Conservation (phyloP, 116 monocot species). For the Dioscorea cayenensis region DNA sequence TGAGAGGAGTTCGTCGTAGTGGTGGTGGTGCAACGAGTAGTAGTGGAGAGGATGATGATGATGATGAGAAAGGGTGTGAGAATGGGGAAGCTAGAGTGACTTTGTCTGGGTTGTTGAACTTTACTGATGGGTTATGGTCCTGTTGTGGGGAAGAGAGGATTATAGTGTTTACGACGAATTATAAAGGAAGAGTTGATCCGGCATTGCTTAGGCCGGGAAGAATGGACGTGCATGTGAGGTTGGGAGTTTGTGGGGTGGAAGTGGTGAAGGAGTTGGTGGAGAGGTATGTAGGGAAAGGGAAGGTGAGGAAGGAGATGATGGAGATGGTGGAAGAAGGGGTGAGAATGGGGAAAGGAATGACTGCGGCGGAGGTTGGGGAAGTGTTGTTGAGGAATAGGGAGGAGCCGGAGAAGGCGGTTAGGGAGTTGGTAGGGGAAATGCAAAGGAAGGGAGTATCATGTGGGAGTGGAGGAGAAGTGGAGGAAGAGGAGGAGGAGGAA, state of each 20-base stretch:
- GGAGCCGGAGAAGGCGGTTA: constrained; percentile 36
- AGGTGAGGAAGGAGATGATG: constrained; percentile 32
- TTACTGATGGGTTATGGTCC: constrained; percentile 31
- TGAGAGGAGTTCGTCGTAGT: neutral
- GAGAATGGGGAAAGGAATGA: constrained; percentile 49
- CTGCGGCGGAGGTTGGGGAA: constrained; percentile 79
- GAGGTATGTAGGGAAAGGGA: constrained; percentile 21
- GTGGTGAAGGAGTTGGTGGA: constrained; percentile 32
- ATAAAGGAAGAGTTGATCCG: constrained; percentile 17
- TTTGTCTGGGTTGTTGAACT: constrained; percentile 50
- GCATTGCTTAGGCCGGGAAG: constrained; percentile 28
- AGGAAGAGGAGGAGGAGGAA: constrained; percentile 17
- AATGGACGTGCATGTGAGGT: constrained; percentile 29
- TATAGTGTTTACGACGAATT: constrained; percentile 30
- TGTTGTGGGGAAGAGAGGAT: constrained; percentile 28
- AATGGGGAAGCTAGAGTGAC: constrained; percentile 34
- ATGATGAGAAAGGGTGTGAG: constrained; percentile 5
- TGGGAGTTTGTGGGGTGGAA: constrained; percentile 27
- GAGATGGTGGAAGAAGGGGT: constrained; percentile 35
- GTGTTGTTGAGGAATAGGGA: constrained; percentile 61
- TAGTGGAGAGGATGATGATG: constrained; percentile 2
- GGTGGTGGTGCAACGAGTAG: neutral
- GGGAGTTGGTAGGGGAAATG: constrained; percentile 53
- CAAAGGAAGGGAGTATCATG: constrained; percentile 17
- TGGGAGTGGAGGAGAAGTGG: constrained; percentile 9